A percentile compares a stretch with the other conserved stretches of the same genome.
Conservation (phyloP, 2,329 filamentous ascomycete species). For the Trichoderma polysporum region DNA sequence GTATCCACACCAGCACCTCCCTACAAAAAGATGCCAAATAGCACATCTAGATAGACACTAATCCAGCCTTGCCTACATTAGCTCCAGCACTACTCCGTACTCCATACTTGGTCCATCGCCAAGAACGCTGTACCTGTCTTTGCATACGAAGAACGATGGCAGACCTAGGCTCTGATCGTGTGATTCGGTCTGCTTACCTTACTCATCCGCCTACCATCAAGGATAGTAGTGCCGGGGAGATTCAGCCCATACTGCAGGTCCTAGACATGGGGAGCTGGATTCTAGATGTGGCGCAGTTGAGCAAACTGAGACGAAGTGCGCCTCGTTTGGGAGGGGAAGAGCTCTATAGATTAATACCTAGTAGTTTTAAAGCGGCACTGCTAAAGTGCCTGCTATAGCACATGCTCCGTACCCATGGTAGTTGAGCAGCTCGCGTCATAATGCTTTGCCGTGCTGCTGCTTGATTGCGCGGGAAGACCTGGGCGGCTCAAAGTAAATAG, state of each 20-base stretch:
- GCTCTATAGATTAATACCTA: neutral
- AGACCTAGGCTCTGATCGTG: neutral
- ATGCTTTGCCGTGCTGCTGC: neutral
- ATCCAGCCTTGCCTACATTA: neutral
- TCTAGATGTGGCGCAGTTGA: conserved; percentile 16
- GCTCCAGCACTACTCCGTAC: neutral
- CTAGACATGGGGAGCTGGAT: conserved; percentile 8
- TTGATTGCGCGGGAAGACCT: neutral
- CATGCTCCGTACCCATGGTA: neutral
- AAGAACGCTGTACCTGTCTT: neutral
- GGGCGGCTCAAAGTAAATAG: neutral
- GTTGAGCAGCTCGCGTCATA: neutral
- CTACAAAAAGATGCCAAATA: neutral
- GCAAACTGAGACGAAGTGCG: conserved; percentile 12
- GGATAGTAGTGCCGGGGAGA: neutral
- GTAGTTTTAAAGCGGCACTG: neutral
- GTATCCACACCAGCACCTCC: neutral
- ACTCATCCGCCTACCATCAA: conserved; percentile 1
- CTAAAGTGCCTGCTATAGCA: neutral
- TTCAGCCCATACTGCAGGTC: neutral
- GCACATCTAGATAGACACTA: neutral
- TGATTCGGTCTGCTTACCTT: conserved; percentile 1
- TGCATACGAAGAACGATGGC: neutral
- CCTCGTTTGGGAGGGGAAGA: conserved; percentile 12
- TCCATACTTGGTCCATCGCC: neutral